Evolutionary conservation across 2,329 filamentous ascomycete genomes (phyloP).

Genomic region (Beauveria sp.): DNA sequence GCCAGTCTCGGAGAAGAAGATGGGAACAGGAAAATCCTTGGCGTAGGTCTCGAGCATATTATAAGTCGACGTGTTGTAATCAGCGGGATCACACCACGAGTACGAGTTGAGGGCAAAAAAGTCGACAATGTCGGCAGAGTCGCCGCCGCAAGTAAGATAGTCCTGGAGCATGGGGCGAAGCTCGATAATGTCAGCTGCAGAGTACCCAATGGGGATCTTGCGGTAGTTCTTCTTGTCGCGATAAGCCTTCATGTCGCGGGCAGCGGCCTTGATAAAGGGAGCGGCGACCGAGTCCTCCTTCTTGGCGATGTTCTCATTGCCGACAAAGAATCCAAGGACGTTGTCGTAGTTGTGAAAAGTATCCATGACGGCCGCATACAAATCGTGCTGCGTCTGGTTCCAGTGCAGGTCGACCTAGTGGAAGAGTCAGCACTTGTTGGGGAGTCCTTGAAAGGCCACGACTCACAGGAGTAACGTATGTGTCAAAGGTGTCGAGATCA

Average conservation of each 20-base stretch:
- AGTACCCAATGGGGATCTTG: conserved; percentile 78
- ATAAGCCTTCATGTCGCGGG: conserved; percentile 76
- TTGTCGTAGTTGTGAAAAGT: conserved; percentile 72
- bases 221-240: conserved; percentile 69
- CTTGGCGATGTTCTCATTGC: conserved; percentile 75
- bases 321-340: conserved; percentile 75
- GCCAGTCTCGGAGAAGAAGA: conserved; percentile 85
- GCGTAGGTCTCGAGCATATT: conserved; percentile 57
- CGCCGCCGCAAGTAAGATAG: conserved; percentile 71
- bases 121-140: conserved; percentile 63
- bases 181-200: conserved; percentile 73
- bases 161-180: conserved; percentile 54
- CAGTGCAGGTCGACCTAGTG: conserved; percentile 53
- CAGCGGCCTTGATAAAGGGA: conserved; percentile 76
- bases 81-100: conserved; percentile 62
- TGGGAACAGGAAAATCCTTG: conserved; percentile 67
- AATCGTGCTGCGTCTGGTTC: conserved; percentile 63
- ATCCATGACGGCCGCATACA: conserved; percentile 67
- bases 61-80: conserved; percentile 62
- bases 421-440: conserved; percentile 12
- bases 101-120: conserved; percentile 85
- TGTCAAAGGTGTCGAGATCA: conserved; percentile 70
- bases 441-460: background rate
- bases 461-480: conserved; percentile 55
- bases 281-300: conserved; percentile 55